Evolutionary conservation across 1,284 basidiomycete species (phyloP), one percentile per base, ranked within the genome.

Genomic region (Fomitopsis schrenkii): DNA sequence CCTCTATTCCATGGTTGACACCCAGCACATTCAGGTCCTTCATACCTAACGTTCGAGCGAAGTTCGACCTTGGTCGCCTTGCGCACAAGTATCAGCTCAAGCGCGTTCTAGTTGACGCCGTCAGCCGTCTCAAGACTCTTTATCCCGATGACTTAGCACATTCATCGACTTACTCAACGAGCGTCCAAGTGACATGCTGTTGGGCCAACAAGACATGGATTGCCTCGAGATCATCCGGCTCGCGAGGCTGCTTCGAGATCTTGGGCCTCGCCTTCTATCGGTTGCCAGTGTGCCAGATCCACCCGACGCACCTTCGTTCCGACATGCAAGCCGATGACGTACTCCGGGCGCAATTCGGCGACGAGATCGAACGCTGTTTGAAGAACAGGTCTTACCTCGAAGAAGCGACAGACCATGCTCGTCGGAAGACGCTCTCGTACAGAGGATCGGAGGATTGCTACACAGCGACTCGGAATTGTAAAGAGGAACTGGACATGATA

Each of bases 31-130:
- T 54, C 14, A 12, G 6, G 10, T 46, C 26, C 26, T 28, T 7
- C 9, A 3, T 8, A 46, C 19, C 40, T 8, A 22, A 22, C 14
- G 17, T 6, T 3, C 15, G 33, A 14, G 54, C 38, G 7, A 3
- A 26, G 19, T 30, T 30, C 26, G n/a, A 22, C 3, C 58, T 64
- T 35, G 54, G 63, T 3, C 54, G 57, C 9, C 36, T 66, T 55
- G 57, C 57, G 14, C 58, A 64, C 57, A 66, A 63, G 41, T 66
- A 66, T 41, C 46, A 38, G 17, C 30, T 64, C 14, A 42, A 30
- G 17, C 54, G 50, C 14, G 26, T 63, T 26, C 41, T 60, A 28
- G 54, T 59, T 8, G 57, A 63, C 3, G 65, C 58, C 17, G 28
- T 64, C 26, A 19, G 50, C 10, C 61, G 61, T 4, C 56, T 66